Evolutionary conservation across 371 early-diverging fungal genomes (phyloP).

Genomic region (Mucor velutinosus): DNA sequence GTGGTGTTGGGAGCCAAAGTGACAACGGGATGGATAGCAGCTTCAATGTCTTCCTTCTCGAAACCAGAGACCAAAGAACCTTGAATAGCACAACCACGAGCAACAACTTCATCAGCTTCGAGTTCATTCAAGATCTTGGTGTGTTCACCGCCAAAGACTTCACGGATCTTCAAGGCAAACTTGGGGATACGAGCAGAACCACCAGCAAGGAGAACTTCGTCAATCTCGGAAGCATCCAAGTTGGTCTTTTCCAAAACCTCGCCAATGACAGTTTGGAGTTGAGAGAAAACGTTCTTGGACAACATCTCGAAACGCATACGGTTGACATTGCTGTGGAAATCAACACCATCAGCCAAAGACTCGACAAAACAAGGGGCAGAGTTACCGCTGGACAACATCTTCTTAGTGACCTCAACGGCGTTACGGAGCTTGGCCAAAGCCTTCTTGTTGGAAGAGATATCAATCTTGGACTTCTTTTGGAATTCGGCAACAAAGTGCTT

Average conservation of each 20-base stretch:
- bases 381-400: slow-evolving; percentile 83
- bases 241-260: slow-evolving; percentile 74
- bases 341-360: slow-evolving; percentile 90
- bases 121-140: slow-evolving; percentile 75
- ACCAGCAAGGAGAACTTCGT: slow-evolving; percentile 95
- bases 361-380: slow-evolving; percentile 94
- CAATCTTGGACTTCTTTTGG: slow-evolving; percentile 83
- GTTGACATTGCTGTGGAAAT: slow-evolving; percentile 87
- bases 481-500: slow-evolving; percentile 86
- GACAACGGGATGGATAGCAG: slow-evolving; percentile 61
- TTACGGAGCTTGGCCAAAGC: slow-evolving; percentile 84
- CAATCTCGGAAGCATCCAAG: slow-evolving; percentile 69
- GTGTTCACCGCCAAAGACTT: slow-evolving; percentile 83
- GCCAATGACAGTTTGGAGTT: slow-evolving; percentile 75
- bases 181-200: slow-evolving; percentile 98
- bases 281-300: slow-evolving; percentile 76
- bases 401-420: slow-evolving; percentile 93
- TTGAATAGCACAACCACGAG: slow-evolving; percentile 98
- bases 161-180: slow-evolving; percentile 82
- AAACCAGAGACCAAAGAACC: slow-evolving; percentile 70
- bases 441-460: slow-evolving; percentile 73
- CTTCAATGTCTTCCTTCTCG: slow-evolving; percentile 57
- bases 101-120: slow-evolving; percentile 96
- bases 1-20: slow-evolving; percentile 70
- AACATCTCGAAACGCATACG: slow-evolving; percentile 94